These are phyloP conservation scores for Rhodotorula toruloides DNA, from an alignment of 768 basidiomycete genomes.

Conservation along the genomic window DNA sequence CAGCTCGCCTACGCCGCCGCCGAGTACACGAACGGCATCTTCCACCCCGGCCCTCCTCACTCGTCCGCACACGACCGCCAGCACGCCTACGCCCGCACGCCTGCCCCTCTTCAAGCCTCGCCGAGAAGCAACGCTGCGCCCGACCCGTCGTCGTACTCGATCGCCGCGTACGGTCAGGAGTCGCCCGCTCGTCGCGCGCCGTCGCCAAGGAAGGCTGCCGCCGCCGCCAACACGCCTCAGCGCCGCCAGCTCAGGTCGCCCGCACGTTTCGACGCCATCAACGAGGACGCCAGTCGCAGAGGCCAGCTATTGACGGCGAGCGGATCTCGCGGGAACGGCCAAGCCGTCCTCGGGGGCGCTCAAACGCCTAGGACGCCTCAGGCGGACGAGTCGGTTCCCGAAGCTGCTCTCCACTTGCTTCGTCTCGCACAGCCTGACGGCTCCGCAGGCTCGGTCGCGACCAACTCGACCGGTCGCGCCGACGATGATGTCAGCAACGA, in stretches of 20 bases:
- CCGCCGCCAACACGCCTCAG: background rate
- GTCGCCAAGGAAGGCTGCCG: background rate
- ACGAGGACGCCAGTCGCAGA: too few species aligned
- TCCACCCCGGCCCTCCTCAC: background rate
- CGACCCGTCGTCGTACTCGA: constrained; percentile 13
- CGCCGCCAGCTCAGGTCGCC: too few species aligned
- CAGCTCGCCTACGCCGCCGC: background rate
- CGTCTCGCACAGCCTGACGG: constrained; percentile 34
- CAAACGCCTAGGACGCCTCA: background rate
- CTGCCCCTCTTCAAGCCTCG: background rate
- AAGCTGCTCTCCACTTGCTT: constrained; percentile 33
- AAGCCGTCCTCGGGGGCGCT: background rate
- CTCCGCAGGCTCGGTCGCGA: constrained; percentile 24
- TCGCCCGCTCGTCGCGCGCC: background rate
- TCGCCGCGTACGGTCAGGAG: constrained; percentile 19
- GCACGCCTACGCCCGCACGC: background rate
- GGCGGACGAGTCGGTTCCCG: constrained; percentile 32
- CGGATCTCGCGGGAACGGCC: background rate
- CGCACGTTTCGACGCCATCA: too few species aligned
- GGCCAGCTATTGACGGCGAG: too few species aligned
- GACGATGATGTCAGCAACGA: constrained; percentile 17
- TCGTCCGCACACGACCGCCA: background rate
- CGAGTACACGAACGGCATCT: background rate
- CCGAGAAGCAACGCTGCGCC: background rate
- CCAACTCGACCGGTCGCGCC: constrained; percentile 21